A percentile compares a stretch with the other conserved stretches of the same genome.
Conservation (phyloP, 2,329 filamentous ascomycete species). For the Moelleriella libera region DNA sequence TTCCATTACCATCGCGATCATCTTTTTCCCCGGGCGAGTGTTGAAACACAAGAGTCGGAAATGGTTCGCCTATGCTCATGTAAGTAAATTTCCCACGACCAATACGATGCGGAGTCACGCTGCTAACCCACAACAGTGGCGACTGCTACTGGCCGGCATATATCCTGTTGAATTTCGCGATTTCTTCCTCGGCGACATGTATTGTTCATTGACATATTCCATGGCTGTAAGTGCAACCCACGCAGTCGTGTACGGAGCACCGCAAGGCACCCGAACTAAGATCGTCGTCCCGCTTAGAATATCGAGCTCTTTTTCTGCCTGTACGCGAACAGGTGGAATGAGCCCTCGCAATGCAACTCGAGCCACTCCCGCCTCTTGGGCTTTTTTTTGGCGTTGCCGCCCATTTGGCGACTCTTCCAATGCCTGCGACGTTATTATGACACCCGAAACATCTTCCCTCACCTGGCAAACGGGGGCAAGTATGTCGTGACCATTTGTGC, state of each 20-base stretch:
- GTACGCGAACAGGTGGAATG: constrained; percentile 64
- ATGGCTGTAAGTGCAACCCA: constrained; percentile 51
- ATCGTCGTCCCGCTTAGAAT: constrained; percentile 38
- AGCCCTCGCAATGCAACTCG: constrained; percentile 71
- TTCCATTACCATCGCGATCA: constrained; percentile 46
- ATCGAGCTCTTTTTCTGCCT: constrained; percentile 89
- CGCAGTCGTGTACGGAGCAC: not conserved
- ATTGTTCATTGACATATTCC: constrained; percentile 86
- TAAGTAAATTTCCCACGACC: constrained; percentile 27
- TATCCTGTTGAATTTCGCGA: constrained; percentile 95
- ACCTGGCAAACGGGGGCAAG: constrained; percentile 85
- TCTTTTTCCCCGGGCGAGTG: constrained; percentile 63
- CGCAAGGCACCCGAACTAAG: not conserved
- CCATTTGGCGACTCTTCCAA: constrained; percentile 82
- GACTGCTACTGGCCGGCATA: constrained; percentile 68
- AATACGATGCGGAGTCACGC: not conserved
- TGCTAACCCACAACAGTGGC: constrained; percentile 42
- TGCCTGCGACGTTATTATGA: constrained; percentile 83
- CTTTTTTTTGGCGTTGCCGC: constrained; percentile 71
- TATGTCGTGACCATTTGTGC: constrained; percentile 75
- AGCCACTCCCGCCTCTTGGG: constrained; percentile 70
- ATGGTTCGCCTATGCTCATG: constrained; percentile 85
- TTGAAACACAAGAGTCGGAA: constrained; percentile 63
- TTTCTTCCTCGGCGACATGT: constrained; percentile 96
- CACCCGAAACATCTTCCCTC: constrained; percentile 77